Percentiles rank a stretch among this genome's conserved stretches.
Conservation (phyloP, 768 basidiomycete genomes). For the Leccinum incarnatum region DNA sequence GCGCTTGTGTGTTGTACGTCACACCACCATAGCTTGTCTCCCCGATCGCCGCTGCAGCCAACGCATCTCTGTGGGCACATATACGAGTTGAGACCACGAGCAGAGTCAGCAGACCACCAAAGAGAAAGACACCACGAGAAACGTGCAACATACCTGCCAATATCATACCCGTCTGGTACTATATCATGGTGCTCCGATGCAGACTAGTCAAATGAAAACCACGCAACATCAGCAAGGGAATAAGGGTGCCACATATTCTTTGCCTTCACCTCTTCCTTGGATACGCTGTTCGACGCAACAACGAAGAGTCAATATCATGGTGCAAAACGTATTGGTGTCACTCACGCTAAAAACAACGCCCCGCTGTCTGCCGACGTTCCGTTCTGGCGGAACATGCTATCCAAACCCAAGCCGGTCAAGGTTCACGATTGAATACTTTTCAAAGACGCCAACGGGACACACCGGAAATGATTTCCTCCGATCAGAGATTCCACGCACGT, state of each 20-base stretch:
- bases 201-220: constrained; percentile 18
- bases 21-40: no score
- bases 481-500: constrained; percentile 45
- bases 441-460: not conserved
- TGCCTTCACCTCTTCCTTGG: constrained; percentile 40
- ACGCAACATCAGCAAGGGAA: not conserved
- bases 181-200: constrained; percentile 39
- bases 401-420: not conserved
- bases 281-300: constrained; percentile 35
- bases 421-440: not conserved
- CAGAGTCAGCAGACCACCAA: no score
- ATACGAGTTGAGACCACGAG: no score
- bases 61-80: no score
- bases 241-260: not conserved
- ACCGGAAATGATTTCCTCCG: constrained; percentile 52
- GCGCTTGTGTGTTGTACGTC: no score
- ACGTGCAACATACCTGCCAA: constrained; percentile 39
- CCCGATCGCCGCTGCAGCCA: no score
- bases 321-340: not conserved
- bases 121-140: no score
- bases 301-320: not conserved
- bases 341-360: constrained; percentile 60
- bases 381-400: constrained; percentile 54
- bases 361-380: constrained; percentile 48
- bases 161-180: constrained; percentile 47